phyloP scores from a whole-genome alignment of 208 protist genomes.

The Leishmania tropica region DNA sequence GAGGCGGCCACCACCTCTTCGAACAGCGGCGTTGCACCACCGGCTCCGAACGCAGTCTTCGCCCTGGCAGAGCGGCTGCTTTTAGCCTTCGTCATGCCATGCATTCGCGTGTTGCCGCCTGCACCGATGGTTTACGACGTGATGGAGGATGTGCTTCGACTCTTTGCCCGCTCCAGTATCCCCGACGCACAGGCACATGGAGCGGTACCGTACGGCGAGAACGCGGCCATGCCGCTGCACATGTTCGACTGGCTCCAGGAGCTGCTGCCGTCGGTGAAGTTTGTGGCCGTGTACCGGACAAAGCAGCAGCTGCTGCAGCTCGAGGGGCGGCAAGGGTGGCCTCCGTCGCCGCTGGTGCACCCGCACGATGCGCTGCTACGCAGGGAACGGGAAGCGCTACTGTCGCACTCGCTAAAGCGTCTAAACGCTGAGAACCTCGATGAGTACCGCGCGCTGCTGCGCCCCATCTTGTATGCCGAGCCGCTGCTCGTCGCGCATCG shows the following conservation, averaged over 20 bases:
- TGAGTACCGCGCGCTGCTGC: conserved; percentile 55
- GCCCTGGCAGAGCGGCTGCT: conserved; percentile 54
- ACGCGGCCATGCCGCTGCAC: conserved; percentile 23
- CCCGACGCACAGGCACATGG: neutral
- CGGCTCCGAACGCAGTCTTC: conserved; percentile 17
- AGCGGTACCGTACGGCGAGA: conserved; percentile 22
- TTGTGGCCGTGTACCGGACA: conserved; percentile 9
- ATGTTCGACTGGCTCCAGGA: conserved; percentile 20
- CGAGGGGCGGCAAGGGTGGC: neutral
- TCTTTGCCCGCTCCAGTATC: conserved; percentile 13
- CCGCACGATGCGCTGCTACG: conserved; percentile 64
- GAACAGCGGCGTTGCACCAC: neutral
- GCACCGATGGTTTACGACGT: conserved; percentile 62
- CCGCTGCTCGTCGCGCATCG: conserved; percentile 66
- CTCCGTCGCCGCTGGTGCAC: conserved; percentile 5
- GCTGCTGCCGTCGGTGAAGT: conserved; percentile 19
- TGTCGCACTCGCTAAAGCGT: conserved; percentile 73
- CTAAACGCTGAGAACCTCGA: conserved; percentile 63
- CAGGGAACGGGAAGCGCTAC: conserved; percentile 65
- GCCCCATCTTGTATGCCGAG: conserved; percentile 65
- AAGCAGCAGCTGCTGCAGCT: conserved; percentile 16
- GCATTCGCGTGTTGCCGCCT: conserved; percentile 68
- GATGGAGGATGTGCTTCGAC: conserved; percentile 42
- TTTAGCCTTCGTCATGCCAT: conserved; percentile 69
- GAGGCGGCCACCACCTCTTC: neutral